Percentiles rank a stretch among this genome's conserved stretches.
These are phyloP conservation scores for Epithemia pelagica DNA, from an alignment of 108 stramenopile species.

Conservation along the genomic window DNA sequence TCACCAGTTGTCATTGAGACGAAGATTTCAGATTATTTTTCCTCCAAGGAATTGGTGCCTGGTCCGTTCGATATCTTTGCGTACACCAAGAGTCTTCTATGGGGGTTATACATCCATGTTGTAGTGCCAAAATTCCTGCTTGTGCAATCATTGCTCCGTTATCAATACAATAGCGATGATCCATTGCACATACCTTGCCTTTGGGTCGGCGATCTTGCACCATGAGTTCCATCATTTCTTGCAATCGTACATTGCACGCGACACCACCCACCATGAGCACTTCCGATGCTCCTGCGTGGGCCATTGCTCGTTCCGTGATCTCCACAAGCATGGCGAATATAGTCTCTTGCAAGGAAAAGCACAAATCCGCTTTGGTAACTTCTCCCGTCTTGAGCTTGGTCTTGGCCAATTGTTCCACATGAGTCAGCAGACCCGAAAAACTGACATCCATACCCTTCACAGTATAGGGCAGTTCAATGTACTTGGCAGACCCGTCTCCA, in stretches of 20 bases:
- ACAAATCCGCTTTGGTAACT: conserved; percentile 84
- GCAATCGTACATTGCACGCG: conserved; percentile 95
- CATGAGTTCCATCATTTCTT: conserved; percentile 97
- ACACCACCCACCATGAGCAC: conserved; percentile 99
- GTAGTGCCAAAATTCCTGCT: conserved; percentile 95
- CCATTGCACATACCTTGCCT: conserved; percentile 92
- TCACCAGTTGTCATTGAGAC: background rate
- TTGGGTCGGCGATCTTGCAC: conserved; percentile 67
- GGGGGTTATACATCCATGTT: conserved; percentile 73
- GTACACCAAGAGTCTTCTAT: conserved; percentile 87
- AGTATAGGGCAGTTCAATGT: conserved; percentile 89
- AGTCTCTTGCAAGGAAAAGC: conserved; percentile 97
- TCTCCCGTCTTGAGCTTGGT: conserved; percentile 35
- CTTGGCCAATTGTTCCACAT: conserved; percentile 45
- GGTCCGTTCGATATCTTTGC: conserved; percentile 94
- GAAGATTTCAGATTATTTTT: background rate
- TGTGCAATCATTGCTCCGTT: conserved; percentile 99
- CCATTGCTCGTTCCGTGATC: conserved; percentile 99
- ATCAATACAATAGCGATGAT: conserved; percentile 98
- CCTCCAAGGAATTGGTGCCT: conserved; percentile 84
- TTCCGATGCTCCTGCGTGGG: conserved; percentile 83
- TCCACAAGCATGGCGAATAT: conserved; percentile 99
- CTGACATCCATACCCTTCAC: conserved; percentile 99
- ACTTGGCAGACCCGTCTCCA: conserved; percentile 23
- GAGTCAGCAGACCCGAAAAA: conserved; percentile 68